Base-by-base conservation (phyloP, 2,329 filamentous ascomycete species). In the Fusarium stilboides region DNA sequence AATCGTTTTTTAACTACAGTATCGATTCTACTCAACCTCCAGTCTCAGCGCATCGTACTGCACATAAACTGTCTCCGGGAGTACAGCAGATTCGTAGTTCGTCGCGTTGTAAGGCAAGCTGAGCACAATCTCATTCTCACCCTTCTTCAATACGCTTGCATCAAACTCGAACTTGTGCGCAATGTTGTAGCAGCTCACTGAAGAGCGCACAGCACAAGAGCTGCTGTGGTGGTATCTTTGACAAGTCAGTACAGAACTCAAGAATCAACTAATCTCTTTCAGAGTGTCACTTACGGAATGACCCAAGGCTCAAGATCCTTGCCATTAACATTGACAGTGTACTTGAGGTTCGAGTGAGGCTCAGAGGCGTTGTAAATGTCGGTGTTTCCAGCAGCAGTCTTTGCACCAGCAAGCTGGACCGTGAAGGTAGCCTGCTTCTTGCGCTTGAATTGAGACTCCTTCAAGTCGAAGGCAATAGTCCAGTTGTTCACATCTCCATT, bases 21-120 rank as follows among this genome's bases (percentile, higher is more conserved):
- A 10, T 45, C 22, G 68, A n/a, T 20, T 45, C 24, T 65, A 65
- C n/a, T 76, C 67, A 45, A 91, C 74, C 72, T 91, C 89, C 46
- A 91, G 71, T 51, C 88, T 81, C 73, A 91, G 71, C 3, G 89
- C 88, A 78, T 91, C 89, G 67, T 91, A 91, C 79, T 91, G 88
- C 8, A 91, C 84, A 75, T 91, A 91, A 0, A 88, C 80, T 1
- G 82, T 83, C 43, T 78, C 77, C 0, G 88, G 83, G 57, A 90
- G 68, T 10, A 90, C 51, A 0, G 89, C 88, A 31, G 83, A 84
- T 77, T 90, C 87, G 17, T 85, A 84, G 68, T 89, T 82, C 6
- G 86, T 90, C 1, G 84, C 88, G 47, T 89, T 87, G 46, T 81
- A 85, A 13, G 89, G 89, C 60, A 91, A 70, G 65, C 86, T 87